Base-by-base conservation (phyloP, 1,139 yeast genomes). In the Maudiozyma humilis region DNA sequence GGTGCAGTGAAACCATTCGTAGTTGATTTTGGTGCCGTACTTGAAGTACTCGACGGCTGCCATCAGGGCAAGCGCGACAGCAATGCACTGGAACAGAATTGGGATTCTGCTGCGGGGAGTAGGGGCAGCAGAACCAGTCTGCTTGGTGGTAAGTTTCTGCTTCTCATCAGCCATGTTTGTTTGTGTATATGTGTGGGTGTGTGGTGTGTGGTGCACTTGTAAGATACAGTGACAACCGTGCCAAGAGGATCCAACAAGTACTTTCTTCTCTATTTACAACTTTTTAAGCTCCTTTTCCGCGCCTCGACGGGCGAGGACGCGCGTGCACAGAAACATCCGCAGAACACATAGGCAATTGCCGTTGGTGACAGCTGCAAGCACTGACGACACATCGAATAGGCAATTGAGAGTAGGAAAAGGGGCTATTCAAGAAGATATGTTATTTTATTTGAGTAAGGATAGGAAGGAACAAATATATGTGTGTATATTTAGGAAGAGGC, bases 1-100 rank as follows among this genome's bases (percentile, higher is more conserved):
- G 12, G 70, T 66, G 45, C 72, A 68, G 44, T 68, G 72, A 50
- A 68, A 65, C 69, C 69, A 66, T 29, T 68, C 71, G 46, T 68
- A 68, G 47, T 66, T 60, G 33, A 55, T 53, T 47, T 57, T 59
- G 3, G 71, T 67, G 15, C 63, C 51, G 44, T 64, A 65, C 48
- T 68, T 68, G 55, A 68, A 68, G 47, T 65, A 67, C 47, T 68
- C 71, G 2, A 65, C 68, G 5, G 62, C 69, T 3, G 65, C 71
- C 40, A 67, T 59, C 4, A 67, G 45, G 1, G 53, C 51, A 10
- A 66, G 45, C 8, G 64, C 59, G 13, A 58, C 40, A 12, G 52
- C n/a, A 3, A 64, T 45, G 17, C 62, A 63, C 36, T 59, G 52
- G 15, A 66, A 39, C 1, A 67, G 48, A n/a, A 50, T 56, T 36